Base-by-base conservation (phyloP, 768 basidiomycete genomes). In the Botryobasidium botryosum region DNA sequence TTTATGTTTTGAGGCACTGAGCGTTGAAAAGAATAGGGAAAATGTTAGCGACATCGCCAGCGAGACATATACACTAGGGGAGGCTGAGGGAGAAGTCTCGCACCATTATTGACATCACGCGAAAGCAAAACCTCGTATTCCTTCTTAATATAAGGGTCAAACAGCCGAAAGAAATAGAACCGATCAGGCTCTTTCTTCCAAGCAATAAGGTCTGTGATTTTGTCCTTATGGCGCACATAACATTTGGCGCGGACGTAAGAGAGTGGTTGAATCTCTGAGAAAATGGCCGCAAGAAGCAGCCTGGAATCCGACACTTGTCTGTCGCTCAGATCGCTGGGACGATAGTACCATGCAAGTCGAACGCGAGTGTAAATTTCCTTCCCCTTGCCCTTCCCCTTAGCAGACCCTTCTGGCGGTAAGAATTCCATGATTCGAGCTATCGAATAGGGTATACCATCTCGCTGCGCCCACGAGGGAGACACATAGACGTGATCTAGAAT, bases 371-470 rank as follows among this genome's bases (percentile, higher is more conserved):
- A 79, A 15, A 69, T 65, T 58, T 77, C 76, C 55, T 74, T 75
- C 55, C 72, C 73, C 53, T 72, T 72, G 45, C 76, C 76, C 50
- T 69, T 67, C 46, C 72, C 74, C 61, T 74, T 82, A 57, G 52
- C 10, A 74, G 66, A 32, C 68, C 79, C 78, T 59, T 79, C 76
- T 7, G 85, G 78, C 27, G 82, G 80, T 15, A 96, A 68, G 56
- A 96, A 90, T 63, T 91, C 86, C 80, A 99, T 92, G 64, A 99
- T 86, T 54, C 92, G 78, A 40, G 84, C 91, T 48, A 99, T 76
- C 35, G 84, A 83, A 62, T 94, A 97, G 47, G 94, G 91, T 49
- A 88, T 87, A 15, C 58, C 53, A 58, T 94, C 90, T 50, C 91
- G 75, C 49, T 82, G 70, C 46, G 78, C 73, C 88, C 88, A 96